Evolutionary conservation across 1,284 basidiomycete genomes (phyloP).

Genomic region (Melampsora abietis-canadensis): DNA sequence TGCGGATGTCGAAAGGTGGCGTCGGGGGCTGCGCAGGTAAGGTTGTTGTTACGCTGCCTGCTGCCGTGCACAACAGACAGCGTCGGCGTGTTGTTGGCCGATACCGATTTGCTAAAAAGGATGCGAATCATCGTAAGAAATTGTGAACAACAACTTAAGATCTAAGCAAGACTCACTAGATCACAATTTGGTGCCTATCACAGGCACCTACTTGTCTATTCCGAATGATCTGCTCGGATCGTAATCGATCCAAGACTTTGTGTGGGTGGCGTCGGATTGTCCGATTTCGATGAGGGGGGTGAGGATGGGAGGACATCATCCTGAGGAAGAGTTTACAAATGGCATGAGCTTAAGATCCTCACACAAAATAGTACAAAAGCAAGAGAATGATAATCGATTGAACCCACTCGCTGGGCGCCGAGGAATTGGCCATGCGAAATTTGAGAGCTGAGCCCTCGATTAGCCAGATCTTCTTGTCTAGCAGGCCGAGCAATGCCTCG

Average conservation of each 20-base stretch:
- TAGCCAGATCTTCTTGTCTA: constrained; percentile 40
- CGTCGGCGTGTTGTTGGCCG: not conserved
- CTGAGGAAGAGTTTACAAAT: not conserved
- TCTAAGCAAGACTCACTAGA: constrained; percentile 21
- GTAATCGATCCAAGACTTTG: constrained; percentile 39
- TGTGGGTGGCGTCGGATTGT: constrained; percentile 31
- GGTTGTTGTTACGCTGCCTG: constrained; percentile 21
- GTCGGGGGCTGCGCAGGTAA: constrained; percentile 16
- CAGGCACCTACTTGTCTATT: constrained; percentile 31
- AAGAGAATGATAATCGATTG: not conserved
- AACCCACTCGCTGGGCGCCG: constrained; percentile 28
- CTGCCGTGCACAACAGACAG: constrained; percentile 39
- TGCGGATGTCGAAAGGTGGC: not conserved
- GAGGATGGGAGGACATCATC: not conserved
- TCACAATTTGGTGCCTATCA: constrained; percentile 34
- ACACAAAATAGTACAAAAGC: not conserved
- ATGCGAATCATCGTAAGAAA: not conserved
- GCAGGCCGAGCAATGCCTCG: constrained; percentile 25
- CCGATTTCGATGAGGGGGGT: constrained; percentile 17
- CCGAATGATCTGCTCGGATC: constrained; percentile 28
- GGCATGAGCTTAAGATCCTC: not conserved
- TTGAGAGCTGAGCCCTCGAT: constrained; percentile 38
- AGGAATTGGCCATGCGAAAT: constrained; percentile 39
- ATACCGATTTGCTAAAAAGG: not conserved
- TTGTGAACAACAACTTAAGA: not conserved